Base-by-base conservation (phyloP, 345 rosid genomes). In the Salix caprea region DNA sequence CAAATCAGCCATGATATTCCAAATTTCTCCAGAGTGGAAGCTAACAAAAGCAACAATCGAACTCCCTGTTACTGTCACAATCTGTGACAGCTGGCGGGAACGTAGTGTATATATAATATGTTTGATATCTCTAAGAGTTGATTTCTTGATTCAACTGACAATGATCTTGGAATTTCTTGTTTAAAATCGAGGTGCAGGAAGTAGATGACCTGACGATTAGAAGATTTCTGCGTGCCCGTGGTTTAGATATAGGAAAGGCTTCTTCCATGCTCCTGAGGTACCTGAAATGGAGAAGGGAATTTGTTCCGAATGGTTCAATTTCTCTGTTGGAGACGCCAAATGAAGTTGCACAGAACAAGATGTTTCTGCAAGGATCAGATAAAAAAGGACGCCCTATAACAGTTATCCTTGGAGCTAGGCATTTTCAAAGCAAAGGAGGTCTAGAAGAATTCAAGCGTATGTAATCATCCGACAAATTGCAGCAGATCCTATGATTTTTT, bases 171-270 rank as follows among this genome's bases (percentile, higher is more conserved):
- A 28, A 14, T 42, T 34, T 34, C 36, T 34, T 34, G 37, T 34
- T 34, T 26, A 65, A 14, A 34, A 65, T 26, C 37, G 36, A 8
- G 36, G 19, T 30, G 61, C 79, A 88, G 91, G 88, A 67, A 67
- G 77, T 78, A 44, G 91, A 86, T 73, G 91, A 85, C 71, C 19
- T 26, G 70, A 86, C 74, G n/a, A 40, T 86, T 0, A 68, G 87
- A 79, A 85, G 91, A 78, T 34, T 88, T 86, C 73, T 88, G 40
- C 66, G 89, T 6, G 91, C 88, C 34, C 80, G 91, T 34, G 87
- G 82, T 37, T 71, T 77, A 13, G 87, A 86, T 18, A 42, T 81
- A 12, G 82, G 84, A 71, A 86, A 78, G 62, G 88, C 85, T n/a
- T 82, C 87, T 32, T 71, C 46, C 9, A 82, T 88, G 88, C 77